Evolutionary conservation across 768 basidiomycete genomes (phyloP), one percentile per base, ranked within the genome.

Genomic region (Hygrophoropsis aurantiaca): DNA sequence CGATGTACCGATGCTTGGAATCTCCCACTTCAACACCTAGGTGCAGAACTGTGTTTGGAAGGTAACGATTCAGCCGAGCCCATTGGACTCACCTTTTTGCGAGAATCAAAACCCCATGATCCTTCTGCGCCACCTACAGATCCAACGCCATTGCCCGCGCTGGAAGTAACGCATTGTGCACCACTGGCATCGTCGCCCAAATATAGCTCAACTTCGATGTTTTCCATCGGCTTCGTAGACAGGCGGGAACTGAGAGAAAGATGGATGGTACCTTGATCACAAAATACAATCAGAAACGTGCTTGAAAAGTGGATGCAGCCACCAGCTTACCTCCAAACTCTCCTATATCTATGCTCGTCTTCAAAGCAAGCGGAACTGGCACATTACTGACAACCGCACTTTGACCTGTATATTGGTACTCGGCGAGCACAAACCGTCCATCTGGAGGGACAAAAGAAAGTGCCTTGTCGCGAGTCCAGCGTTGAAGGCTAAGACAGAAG

Each of bases 361-460:
- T 81, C 51, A 84, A 58, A 23, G 71, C 50, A 54, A 81, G 69
- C 16, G 81, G 75, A 27, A 82, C 58, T 9, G 80, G 72, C n/a
- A 81, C 69, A 34, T 70, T 72, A 27, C 79, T 76, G 40, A 69
- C 73, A 18, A 66, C 34, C 46, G 54, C 50, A 40, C 48, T 45
- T n/a, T 64, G 68, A 35, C 77, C 70, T 9, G 72, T 64, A 60
- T 83, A 87, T 21, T 87, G 86, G 60, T 97, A 97, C 54, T 93
- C 88, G 59, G 86, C 79, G 16, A 97, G 73, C 7, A 78, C 78
- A 68, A 97, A 97, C 42, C 79, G 79, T 3, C 94, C 94, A 57
- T 97, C 94, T 4, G 94, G 94, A 5, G 94, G 94, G 18, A 97
- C 81, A 62, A 97, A 97, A 2, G 94, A 95, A 34, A 97, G 69